Base-by-base conservation (phyloP, 257 asterid genomes). In the Penstemon newberryi region DNA sequence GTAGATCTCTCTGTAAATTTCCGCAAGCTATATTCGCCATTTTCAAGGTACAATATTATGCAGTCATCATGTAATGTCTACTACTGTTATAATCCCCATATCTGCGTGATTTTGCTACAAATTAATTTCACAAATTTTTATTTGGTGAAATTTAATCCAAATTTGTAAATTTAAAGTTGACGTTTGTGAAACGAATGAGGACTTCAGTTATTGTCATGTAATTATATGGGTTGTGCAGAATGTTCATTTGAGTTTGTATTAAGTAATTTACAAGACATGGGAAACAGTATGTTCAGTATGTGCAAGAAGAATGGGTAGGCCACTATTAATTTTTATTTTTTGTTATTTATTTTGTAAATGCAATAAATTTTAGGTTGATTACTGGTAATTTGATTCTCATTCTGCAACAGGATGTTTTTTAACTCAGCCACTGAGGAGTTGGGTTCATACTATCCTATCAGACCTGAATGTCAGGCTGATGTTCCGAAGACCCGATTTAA, bases 401-500 rank as follows among this genome's bases (percentile, higher is more conserved):
- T 47, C 33, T 61, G 72, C 71, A 65, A 54, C 80, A 84, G 73
- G 79, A 77, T 84, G 87, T 75, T 84, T 75, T 84, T 84, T 75
- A 69, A 59, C 75, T 40, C 87, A 36, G 79, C 76, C 41, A 46
- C 87, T 7, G 95, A 77, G 81, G 97, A 92, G 78, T 76, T 92
- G 83, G 97, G 85, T 71, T 70, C 89, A 0, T 92, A 83, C 77
- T 92, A 83, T 77, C 96, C 97, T 43, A 62, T 84, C 70, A 90
- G 88, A 67, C 88, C 92, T n/a, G 96, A 90, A 78, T 90, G 95
- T 63, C 87, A 71, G 75, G 96, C 83, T 51, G 94, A 88, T 74
- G 89, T 84, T 53, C 97, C 96, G 60, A 83, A 84, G 82, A 86
- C 92, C 56, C 88, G 95, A 50, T 92, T 90, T 75, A 92, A 88